Base-by-base conservation (phyloP, 208 protist species). In the Angomonas deanei region DNA sequence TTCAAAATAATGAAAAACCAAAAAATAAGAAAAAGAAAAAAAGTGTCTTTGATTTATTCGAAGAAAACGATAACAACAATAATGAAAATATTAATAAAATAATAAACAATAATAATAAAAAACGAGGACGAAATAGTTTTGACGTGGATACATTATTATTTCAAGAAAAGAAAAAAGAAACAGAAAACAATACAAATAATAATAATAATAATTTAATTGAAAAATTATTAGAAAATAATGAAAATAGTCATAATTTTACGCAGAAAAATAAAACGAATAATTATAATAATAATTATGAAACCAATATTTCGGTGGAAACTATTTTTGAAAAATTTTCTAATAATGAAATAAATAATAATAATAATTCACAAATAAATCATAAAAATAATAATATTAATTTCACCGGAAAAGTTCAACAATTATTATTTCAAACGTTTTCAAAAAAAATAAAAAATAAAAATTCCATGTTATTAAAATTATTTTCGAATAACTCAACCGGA, bases 301-400 rank as follows among this genome's bases (percentile, higher is more conserved):
- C 8, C 8, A 53, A 53, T 53, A 24, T 21, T 27, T 53, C 23
- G 23, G 11, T 17, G 11, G 23, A 53, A 53, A 53, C 47, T 10
- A 53, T 53, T 8, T 28, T 53, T 5, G 23, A 53, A 6, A 15
- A 53, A 26, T 28, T 11, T 10, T 21, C 8, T 56, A 56, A 21
- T 56, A 32, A 56, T 56, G 30, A 56, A 13, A 56, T 8, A 32
- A 56, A 56, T 56, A 56, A 56, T 56, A 56, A 56, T 56, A 56
- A 56, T 56, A 56, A 31, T 31, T 32, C 21, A 32, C 21, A 56
- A 32, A 4, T 32, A 19, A 48, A 62, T 47, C 19, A 56, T 31
- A 28, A 10, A 8, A 56, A 56, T 36, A 34, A 56, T 50, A 4
- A n/a, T 50, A n/a, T 23, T 4, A 56, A 32, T 56, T 32, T 4